phyloP scores from a whole-genome alignment of 331 rosid genomes.

The Saraca asoca region DNA sequence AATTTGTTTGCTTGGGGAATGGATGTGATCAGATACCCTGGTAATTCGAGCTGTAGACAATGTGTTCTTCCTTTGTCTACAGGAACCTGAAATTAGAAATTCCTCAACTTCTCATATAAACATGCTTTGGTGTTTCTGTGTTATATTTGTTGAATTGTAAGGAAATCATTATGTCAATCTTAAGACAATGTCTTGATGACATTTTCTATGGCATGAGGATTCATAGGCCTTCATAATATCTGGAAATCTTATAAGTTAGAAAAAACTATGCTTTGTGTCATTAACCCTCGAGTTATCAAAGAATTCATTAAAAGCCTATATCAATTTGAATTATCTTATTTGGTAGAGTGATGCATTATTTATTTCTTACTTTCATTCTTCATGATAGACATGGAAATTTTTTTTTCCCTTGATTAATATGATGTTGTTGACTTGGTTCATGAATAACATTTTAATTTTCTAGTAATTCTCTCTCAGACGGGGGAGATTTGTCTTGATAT shows the following conservation, averaged over 20 bases:
- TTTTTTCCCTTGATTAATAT: no score
- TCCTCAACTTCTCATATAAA: neutral
- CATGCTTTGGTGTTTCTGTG: slow-evolving; percentile 9
- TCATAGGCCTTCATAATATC: neutral
- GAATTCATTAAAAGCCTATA: no score
- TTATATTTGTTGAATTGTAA: neutral
- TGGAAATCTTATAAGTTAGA: slow-evolving; percentile 15
- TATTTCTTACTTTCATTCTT: no score
- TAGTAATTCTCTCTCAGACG: slow-evolving; percentile 51
- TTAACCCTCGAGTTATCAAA: neutral
- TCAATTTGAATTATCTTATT: no score
- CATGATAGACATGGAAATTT: no score
- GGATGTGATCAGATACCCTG: slow-evolving; percentile 15
- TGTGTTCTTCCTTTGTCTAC: neutral
- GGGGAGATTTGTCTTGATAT: slow-evolving; percentile 99
- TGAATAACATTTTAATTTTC: neutral
- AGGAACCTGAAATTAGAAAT: neutral
- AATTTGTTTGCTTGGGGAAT: slow-evolving; percentile 14
- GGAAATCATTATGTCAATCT: no score
- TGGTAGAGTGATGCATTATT: no score
- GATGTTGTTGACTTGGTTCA: slow-evolving; percentile 13
- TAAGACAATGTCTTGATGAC: neutral
- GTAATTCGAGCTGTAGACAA: slow-evolving; percentile 8
- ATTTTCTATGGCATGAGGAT: slow-evolving; percentile 19
- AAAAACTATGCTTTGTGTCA: slow-evolving; percentile 11